Conservation (phyloP, 176 grass and related monocot genomes). For the Bromus sterilis region DNA sequence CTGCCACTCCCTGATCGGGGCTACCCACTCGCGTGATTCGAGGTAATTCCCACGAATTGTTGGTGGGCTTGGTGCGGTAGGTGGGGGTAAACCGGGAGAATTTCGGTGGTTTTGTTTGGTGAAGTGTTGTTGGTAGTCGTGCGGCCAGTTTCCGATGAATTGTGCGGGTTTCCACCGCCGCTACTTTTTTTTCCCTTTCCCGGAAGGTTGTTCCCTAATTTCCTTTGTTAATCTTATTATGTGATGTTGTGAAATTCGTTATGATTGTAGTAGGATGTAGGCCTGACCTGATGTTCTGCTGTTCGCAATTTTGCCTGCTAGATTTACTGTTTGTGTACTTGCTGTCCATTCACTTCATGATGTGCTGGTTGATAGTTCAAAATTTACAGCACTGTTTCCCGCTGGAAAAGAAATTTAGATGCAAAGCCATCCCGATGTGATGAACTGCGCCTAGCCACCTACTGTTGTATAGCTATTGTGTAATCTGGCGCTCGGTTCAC, state of each 20-base stretch:
- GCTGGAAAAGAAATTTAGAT: neutral
- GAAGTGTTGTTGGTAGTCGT: neutral
- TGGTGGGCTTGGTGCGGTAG: neutral
- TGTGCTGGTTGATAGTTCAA: neutral
- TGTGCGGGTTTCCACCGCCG: neutral
- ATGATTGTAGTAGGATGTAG: neutral
- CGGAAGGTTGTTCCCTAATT: neutral
- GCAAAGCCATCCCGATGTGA: neutral
- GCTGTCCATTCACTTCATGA: neutral
- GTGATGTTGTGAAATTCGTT: neutral
- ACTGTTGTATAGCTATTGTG: neutral
- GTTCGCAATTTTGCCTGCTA: neutral
- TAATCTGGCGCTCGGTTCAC: neutral
- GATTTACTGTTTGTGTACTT: neutral
- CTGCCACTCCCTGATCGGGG: neutral
- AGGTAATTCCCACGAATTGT: constrained; percentile 17
- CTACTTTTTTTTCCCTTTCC: neutral
- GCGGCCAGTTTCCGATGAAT: neutral
- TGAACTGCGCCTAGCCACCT: neutral
- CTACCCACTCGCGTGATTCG: neutral
- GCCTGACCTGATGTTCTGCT: neutral
- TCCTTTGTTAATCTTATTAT: neutral
- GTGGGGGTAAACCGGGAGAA: neutral
- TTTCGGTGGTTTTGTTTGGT: neutral
- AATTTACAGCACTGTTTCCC: neutral